These are phyloP conservation scores for Hemileia vastatrix DNA, from an alignment of 1,284 basidiomycete genomes.

Conservation along the genomic window DNA sequence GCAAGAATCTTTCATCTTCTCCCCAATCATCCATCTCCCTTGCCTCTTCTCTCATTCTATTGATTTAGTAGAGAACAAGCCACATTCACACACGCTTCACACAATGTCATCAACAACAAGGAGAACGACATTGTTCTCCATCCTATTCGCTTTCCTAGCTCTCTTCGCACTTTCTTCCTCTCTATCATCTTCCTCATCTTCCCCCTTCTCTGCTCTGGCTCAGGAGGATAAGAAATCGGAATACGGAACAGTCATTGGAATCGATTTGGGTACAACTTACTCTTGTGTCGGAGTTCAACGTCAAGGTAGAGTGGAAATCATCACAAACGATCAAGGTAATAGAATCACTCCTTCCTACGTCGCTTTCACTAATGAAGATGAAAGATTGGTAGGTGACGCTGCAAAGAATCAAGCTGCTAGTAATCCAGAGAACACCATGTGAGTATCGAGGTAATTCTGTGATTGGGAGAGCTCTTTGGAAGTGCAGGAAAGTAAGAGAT, in stretches of 20 bases:
- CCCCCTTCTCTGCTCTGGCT: slow-evolving; percentile 13
- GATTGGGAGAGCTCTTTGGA: too few relatives aligned
- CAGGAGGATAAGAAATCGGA: too few relatives aligned
- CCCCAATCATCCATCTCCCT: too few relatives aligned
- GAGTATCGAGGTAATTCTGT: background rate
- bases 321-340: slow-evolving; percentile 72
- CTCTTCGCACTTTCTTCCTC: slow-evolving; percentile 33
- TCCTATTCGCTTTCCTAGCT: slow-evolving; percentile 34
- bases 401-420: slow-evolving; percentile 55
- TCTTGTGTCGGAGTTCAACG: slow-evolving; percentile 60
- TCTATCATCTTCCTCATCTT: slow-evolving; percentile 27
- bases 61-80: too few relatives aligned
- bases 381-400: slow-evolving; percentile 56
- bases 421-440: background rate
- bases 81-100: too few relatives aligned
- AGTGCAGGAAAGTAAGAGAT: too few relatives aligned
- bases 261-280: slow-evolving; percentile 51
- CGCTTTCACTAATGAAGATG: slow-evolving; percentile 32
- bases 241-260: slow-evolving; percentile 80
- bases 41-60: too few relatives aligned
- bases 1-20: too few relatives aligned
- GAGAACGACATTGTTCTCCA: too few relatives aligned
- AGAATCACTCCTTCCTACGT: slow-evolving; percentile 46
- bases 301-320: slow-evolving; percentile 85
- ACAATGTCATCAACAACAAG: too few relatives aligned